Percentiles rank a stretch among this genome's conserved stretches.
phyloP scores from a whole-genome alignment of 495 filamentous ascomycete genomes.

The Rhypophila decipiens region DNA sequence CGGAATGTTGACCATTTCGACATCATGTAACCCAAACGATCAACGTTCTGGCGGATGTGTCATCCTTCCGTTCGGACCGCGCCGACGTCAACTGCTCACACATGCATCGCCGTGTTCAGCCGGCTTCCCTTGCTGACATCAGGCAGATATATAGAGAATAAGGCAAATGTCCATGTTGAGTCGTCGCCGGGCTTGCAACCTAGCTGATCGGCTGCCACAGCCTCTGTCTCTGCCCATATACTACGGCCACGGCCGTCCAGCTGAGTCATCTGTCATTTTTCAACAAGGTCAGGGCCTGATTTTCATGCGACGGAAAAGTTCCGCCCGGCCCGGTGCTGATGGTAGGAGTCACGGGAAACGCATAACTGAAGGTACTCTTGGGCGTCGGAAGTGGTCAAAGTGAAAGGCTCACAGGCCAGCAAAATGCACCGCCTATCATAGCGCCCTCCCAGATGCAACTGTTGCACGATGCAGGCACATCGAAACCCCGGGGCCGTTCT shows the following conservation, averaged over 20 bases:
- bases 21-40: not conserved
- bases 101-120: not conserved
- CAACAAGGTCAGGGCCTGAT: not conserved
- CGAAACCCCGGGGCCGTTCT: conserved; percentile 15
- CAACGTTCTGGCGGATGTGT: conserved; percentile 5
- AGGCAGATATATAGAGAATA: not conserved
- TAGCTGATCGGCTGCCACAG: not conserved
- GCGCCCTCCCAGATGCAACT: conserved; percentile 8
- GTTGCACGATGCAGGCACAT: conserved; percentile 21
- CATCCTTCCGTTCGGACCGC: conserved; percentile 10
- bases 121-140: conserved; percentile 3
- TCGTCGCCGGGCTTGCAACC: not conserved
- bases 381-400: not conserved
- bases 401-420: conserved; percentile 3
- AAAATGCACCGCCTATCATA: conserved; percentile 16
- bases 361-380: not conserved
- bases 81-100: conserved; percentile 2
- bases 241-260: too few species aligned
- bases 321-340: conserved; percentile 3
- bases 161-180: not conserved
- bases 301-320: not conserved
- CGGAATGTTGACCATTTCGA: not conserved
- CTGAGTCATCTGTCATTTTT: conserved; percentile 13
- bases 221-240: conserved; percentile 1
- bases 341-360: conserved; percentile 3